phyloP scores from a whole-genome alignment of 805 yeast species.

The Jamesozyma rosinii region DNA sequence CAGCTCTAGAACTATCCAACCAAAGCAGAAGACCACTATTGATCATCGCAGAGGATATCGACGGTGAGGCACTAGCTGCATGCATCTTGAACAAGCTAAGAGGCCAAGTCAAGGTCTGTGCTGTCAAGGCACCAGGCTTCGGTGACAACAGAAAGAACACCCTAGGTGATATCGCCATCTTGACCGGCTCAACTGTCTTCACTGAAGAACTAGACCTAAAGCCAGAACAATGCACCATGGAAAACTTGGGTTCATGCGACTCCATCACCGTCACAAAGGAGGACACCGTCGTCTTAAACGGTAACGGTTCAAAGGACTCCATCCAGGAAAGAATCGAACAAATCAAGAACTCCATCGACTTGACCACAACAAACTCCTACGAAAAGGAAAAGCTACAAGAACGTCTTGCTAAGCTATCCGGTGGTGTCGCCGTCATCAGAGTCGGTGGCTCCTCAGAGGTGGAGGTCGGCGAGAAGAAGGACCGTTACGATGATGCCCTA shows the following conservation, averaged over 20 bases:
- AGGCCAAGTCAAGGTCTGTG: conserved; percentile 96
- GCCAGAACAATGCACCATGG: conserved; percentile 89
- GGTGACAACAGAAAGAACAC: conserved; percentile 98
- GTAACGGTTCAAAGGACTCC: conserved; percentile 77
- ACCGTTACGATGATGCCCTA: conserved; percentile 95
- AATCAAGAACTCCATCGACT: conserved; percentile 72
- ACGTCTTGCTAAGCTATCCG: conserved; percentile 91
- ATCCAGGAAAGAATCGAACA: conserved; percentile 86
- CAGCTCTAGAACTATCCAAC: conserved; percentile 87
- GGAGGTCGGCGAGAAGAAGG: conserved; percentile 99
- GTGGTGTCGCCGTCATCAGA: conserved; percentile 96
- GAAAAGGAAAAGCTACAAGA: conserved; percentile 96
- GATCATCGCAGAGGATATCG: conserved; percentile 90
- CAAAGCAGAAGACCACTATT: conserved; percentile 87
- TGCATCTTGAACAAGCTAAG: conserved; percentile 93
- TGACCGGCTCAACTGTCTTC: conserved; percentile 78
- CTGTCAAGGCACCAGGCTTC: conserved; percentile 97
- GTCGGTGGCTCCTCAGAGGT: conserved; percentile 97
- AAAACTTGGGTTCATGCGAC: conserved; percentile 84
- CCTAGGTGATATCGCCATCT: conserved; percentile 87
- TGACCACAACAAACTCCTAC: conserved; percentile 67
- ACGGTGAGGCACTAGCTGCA: conserved; percentile 97
- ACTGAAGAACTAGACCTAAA: conserved; percentile 92
- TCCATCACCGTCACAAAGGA: conserved; percentile 89
- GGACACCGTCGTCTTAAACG: conserved; percentile 89